Base-by-base conservation (phyloP, 768 basidiomycete species). In the Termitomyces sp. region DNA sequence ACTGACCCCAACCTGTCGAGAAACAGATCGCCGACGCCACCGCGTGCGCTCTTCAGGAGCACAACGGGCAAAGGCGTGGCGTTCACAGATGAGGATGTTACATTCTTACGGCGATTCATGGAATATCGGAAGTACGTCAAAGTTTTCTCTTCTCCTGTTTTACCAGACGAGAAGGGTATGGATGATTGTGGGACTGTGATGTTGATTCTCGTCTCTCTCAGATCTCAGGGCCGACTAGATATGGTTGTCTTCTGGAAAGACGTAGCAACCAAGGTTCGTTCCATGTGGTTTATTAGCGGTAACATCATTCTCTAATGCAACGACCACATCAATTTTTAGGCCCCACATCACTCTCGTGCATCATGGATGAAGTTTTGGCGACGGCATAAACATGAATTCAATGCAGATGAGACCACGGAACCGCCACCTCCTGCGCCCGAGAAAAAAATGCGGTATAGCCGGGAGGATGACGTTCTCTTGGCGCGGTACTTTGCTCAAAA, bases 311-410 rank as follows among this genome's bases (percentile, higher is more conserved):
- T 36, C 24, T 22, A 22, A 33, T n/a, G 24, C 13, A 9, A 46
- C 8, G 8, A 62, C 18, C 31, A 64, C 34, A 8, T 10, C n/a
- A 22, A 52, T 48, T 18, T 41, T 22, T 64, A 90, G 88, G 91
- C 91, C 0, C 92, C 92, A 0, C 92, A 94, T 70, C 92, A 94
- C 66, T 93, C 92, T 26, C 85, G 90, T 37, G 92, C 92, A 48
- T 94, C 92, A 6, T 94, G 92, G 92, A 92, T 94, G 90, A 94
- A 94, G 71, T 94, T 86, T 70, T 94, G 90, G 83, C 81, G 92
- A 16, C 77, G 92, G 55, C 92, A 94, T 69, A 91, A 90, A 63
- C 92, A 94, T 64, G 92, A 94, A 64, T 73, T 92, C 37, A 79
- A 86, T 52, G 82, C 81, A 56, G 75, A 77, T 3, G 84, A 85